Evolutionary conservation across 2,329 filamentous ascomycete genomes (phyloP).

Genomic region (Neonectria magnoliae): DNA sequence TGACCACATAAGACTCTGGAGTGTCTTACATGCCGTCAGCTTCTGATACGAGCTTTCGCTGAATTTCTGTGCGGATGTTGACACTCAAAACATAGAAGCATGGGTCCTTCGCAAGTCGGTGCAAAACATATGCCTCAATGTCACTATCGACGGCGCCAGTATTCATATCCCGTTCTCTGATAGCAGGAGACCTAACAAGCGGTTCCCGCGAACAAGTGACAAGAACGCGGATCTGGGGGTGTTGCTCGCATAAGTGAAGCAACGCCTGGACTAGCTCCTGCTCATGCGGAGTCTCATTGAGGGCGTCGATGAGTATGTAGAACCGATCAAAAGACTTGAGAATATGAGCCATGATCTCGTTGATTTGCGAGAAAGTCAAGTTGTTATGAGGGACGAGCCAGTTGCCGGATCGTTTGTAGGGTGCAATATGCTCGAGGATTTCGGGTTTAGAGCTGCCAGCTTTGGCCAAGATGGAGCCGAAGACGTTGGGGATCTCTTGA

Average conservation of each 20-base stretch:
- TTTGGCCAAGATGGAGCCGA: conserved; percentile 43
- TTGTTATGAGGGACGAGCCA: conserved; percentile 35
- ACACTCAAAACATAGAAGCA: conserved; percentile 31
- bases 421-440: conserved; percentile 30
- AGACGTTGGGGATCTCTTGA: conserved; percentile 41
- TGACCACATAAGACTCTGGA: not conserved
- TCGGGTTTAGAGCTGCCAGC: conserved; percentile 23
- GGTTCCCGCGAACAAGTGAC: conserved; percentile 36
- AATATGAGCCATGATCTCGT: conserved; percentile 22
- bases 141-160: conserved; percentile 32
- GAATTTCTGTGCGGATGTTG: conserved; percentile 36
- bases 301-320: conserved; percentile 37
- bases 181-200: not conserved
- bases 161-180: conserved; percentile 31
- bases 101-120: conserved; percentile 31
- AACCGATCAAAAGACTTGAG: conserved; percentile 24
- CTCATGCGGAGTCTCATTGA: conserved; percentile 36
- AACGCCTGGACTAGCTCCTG: conserved; percentile 27
- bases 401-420: conserved; percentile 19
- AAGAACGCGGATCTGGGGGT: conserved; percentile 31
- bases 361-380: conserved; percentile 25
- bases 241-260: conserved; percentile 26
- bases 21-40: conserved; percentile 38
- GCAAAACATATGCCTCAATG: conserved; percentile 37
- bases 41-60: conserved; percentile 28